These are phyloP conservation scores for Chamaecyparis obtusa DNA, from an alignment of 75 land plant genomes.

Conservation along the genomic window DNA sequence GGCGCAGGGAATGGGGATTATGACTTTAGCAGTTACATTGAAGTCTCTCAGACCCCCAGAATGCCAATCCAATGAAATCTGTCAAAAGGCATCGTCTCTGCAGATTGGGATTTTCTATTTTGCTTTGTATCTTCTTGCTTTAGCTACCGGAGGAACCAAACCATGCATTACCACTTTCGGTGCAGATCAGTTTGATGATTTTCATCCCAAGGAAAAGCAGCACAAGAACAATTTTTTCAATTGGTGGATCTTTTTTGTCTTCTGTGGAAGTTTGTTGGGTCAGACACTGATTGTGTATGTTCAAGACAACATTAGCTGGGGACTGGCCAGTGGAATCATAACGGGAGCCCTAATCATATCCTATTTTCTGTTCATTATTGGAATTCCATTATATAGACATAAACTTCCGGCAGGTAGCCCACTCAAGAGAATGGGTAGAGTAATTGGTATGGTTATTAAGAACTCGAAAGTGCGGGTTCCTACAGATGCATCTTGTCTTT, in stretches of 20 bases:
- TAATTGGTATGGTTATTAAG: slow-evolving; percentile 19
- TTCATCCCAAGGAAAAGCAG: neutral
- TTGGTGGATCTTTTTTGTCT: neutral
- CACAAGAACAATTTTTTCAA: neutral
- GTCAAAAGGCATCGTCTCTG: neutral
- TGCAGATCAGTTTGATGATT: neutral
- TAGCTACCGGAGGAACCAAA: neutral
- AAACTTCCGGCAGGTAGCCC: slow-evolving; percentile 61
- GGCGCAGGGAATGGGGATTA: too few relatives aligned
- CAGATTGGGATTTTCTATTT: too few relatives aligned
- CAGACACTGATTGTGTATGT: neutral
- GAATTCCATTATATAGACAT: slow-evolving; percentile 72
- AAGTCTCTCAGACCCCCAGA: neutral
- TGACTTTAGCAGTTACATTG: too few relatives aligned
- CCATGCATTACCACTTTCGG: neutral
- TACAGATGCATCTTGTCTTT: too few relatives aligned
- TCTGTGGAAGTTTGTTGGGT: neutral
- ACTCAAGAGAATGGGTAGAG: slow-evolving; percentile 57
- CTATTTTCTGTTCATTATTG: slow-evolving; percentile 46
- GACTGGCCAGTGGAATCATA: too few relatives aligned
- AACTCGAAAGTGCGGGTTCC: too few relatives aligned
- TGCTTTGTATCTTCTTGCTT: neutral
- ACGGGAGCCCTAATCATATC: too few relatives aligned
- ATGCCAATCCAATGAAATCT: neutral
- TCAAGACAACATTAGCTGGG: too few relatives aligned